Evolutionary conservation across 116 monocot genomes (phyloP), one percentile per base, ranked within the genome.

Genomic region (Cymodocea nodosa): DNA sequence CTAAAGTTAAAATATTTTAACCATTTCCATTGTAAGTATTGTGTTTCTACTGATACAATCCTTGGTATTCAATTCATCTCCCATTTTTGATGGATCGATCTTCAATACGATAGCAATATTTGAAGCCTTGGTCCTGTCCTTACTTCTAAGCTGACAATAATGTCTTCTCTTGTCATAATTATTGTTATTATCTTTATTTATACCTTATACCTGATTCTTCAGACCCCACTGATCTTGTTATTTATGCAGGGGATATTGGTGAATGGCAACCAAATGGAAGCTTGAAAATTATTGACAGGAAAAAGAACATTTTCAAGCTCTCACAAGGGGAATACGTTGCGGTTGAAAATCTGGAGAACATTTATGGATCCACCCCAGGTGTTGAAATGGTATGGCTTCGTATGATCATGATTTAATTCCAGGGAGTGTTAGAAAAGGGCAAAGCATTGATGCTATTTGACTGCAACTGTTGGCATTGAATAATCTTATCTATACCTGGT

Each of bases 281-380:
- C 67, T 66, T 94, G 84, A 94, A 87, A 77, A 89, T 94, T 36
- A 94, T 94, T 44, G 94, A 94, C 64, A 66, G 94, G 39, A 94
- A 82, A 71, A 94, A 94, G 76, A 94, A 94, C 49, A 94, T 94
- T 63, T 89, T 94, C 77, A 94, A 94, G 76, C 94, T 94, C 68
- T 94, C 94, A 55, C 94, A 94, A 71, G 89, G 94, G 74, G 94
- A 94, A 74, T 94, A 94, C 75, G 89, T 94, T 59, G 89, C 94
- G n/a, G 89, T 94, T 62, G 94, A 94, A 61, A 89, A 87, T 71
- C 75, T 94, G 61, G 94, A 94, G 70, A 94, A 89, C 70, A 80
- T 94, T 57, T 94, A 89, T 71, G 75, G 84, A 56, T 76, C 78
- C 30, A 75, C 77, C 54, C 59, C 86, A 70, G 82, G 36, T 50